Base-by-base conservation (phyloP, 2,329 filamentous ascomycete species). In the Blastomyces percursus region DNA sequence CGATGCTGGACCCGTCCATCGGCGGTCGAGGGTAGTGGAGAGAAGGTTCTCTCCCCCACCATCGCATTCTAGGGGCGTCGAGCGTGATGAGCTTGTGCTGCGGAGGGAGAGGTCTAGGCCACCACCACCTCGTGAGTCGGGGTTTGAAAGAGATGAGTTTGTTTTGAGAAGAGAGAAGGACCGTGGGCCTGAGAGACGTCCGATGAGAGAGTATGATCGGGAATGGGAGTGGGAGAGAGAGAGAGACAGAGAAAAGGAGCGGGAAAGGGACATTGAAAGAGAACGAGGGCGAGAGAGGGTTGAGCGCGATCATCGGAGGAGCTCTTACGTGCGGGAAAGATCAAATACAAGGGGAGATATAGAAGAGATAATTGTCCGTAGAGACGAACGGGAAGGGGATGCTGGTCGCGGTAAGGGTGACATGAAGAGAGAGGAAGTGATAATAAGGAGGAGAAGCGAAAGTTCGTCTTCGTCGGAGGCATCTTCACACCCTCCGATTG, bases 401-500 rank as follows among this genome's bases (percentile, higher is more conserved):
- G 64, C 61, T 61, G 64, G 60, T 51, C 65, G 62, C 60, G 67
- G 63, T 51, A 69, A 61, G 60, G 65, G 48, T 60, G 65, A 60
- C 50, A 61, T 65, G 11, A 70, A 72, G 30, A 68, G 68, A 58
- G 70, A 74, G 59, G 72, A 75, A 61, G 70, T 77, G 44, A 69
- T 75, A 44, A 71, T 77, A 60, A 67, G 72, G 38, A 70, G 70
- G 63, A 68, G 71, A 24, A 69, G 72, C 51, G 66, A 67, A n/a
- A 64, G 63, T 58, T 65, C 78, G 3, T 77, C 78, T 9, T 78
- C 65, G n/a, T 77, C 62, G 7, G 81, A 81, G 12, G 79, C 78
- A 19, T 73, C 80, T 24, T 79, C 81, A 3, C 81, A 83, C 24
- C 83, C 84, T 58, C 73, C 76, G 57, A 76, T 78, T 9, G 80